Percentiles rank a stretch among this genome's conserved stretches.
Evolutionary conservation across 1,284 basidiomycete genomes (phyloP).

Genomic region (Porodaedalea pini): DNA sequence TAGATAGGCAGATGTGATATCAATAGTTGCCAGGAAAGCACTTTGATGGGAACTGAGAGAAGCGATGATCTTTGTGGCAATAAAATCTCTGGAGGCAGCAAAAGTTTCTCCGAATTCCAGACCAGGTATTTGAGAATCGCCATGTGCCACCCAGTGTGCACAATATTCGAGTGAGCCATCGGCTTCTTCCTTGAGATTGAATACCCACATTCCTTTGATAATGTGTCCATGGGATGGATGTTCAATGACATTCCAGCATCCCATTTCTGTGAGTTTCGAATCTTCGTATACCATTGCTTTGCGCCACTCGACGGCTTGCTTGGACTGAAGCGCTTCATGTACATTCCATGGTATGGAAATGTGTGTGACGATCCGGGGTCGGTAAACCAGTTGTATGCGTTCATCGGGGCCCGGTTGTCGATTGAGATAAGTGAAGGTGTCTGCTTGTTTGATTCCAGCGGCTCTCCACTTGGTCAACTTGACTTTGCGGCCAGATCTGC

Average conservation of each 20-base stretch:
- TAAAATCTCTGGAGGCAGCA: no score
- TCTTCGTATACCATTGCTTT: background rate
- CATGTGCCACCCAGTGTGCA: background rate
- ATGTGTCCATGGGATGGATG: no score
- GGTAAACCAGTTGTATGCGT: no score
- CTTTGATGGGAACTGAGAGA: constrained; percentile 11
- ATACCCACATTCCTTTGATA: no score
- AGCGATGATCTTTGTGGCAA: background rate
- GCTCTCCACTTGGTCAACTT: no score
- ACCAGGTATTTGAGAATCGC: background rate
- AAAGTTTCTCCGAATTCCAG: background rate
- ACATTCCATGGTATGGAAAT: background rate
- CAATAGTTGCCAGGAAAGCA: constrained; percentile 29
- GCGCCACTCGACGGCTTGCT: background rate
- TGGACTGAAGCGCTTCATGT: background rate
- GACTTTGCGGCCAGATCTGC: no score
- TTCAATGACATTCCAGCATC: background rate
- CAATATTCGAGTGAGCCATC: background rate
- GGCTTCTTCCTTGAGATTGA: background rate
- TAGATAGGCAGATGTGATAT: constrained; percentile 28
- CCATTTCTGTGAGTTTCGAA: background rate
- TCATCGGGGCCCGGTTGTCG: no score
- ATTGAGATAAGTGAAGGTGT: no score
- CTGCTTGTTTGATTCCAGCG: no score
- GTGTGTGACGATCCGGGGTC: no score